Percentiles rank a stretch among this genome's conserved stretches.
Conservation (phyloP, 345 rosid species). For the Trapa incisa region DNA sequence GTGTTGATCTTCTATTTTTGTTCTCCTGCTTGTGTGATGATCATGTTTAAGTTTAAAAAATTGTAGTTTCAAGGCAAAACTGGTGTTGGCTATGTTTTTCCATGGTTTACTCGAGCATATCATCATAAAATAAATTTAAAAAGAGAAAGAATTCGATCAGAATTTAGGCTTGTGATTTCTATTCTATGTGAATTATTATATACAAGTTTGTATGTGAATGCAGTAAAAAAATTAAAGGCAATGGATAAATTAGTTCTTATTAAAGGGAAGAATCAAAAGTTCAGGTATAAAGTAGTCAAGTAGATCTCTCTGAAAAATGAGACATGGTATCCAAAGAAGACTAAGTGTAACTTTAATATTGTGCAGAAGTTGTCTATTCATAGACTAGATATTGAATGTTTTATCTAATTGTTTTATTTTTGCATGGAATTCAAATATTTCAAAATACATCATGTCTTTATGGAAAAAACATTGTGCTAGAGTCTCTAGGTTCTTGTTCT, state of each 20-base stretch:
- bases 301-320: neutral
- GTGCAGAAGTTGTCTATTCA: neutral
- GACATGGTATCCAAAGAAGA: neutral
- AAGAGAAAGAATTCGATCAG: neutral
- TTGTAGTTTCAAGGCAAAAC: neutral
- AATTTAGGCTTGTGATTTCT: neutral
- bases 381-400: neutral
- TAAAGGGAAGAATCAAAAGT: neutral
- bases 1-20: conserved; percentile 14
- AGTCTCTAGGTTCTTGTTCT: too few species aligned
- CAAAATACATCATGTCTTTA: neutral
- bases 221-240: too few species aligned
- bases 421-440: neutral
- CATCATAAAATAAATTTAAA: neutral
- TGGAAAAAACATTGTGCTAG: too few species aligned
- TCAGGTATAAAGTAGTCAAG: neutral
- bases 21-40: neutral
- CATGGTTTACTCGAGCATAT: neutral
- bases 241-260: neutral
- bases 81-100: neutral
- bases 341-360: neutral
- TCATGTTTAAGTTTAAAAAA: neutral
- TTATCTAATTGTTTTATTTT: neutral
- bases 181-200: neutral
- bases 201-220: too few species aligned